phyloP scores from a whole-genome alignment of 208 protist genomes.

The Wallacemonas collosoma region DNA sequence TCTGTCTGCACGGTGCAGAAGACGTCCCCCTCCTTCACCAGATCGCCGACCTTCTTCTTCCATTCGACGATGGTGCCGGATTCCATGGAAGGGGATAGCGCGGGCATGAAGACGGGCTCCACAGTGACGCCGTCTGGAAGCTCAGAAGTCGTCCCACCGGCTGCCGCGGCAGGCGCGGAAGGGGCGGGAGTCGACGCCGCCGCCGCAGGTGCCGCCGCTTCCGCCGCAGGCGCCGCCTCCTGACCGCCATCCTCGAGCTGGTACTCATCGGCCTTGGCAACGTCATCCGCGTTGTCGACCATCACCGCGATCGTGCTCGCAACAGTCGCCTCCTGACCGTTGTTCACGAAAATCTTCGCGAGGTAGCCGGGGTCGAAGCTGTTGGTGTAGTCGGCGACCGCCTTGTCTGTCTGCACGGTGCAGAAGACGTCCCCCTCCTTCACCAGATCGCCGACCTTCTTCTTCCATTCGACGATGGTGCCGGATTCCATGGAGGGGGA shows the following conservation, averaged over 20 bases:
- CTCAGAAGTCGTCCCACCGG: conserved; percentile 12
- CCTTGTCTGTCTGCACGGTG: conserved; percentile 98
- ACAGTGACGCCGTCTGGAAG: conserved; percentile 52
- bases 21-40: conserved; percentile 93
- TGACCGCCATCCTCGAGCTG: conserved; percentile 40
- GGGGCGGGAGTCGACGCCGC: conserved; percentile 21
- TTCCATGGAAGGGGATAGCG: conserved; percentile 90
- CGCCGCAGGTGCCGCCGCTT: conserved; percentile 33
- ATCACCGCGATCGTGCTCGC: conserved; percentile 89
- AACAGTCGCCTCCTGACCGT: conserved; percentile 75
- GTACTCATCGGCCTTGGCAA: conserved; percentile 68
- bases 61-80: conserved; percentile 84
- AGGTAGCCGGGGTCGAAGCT: conserved; percentile 94
- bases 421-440: conserved; percentile 93
- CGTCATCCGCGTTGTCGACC: conserved; percentile 77
- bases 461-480: conserved; percentile 89
- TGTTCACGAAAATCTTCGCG: conserved; percentile 93
- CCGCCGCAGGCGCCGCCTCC: conserved; percentile 24
- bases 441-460: conserved; percentile 93
- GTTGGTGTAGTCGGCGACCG: conserved; percentile 96
- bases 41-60: conserved; percentile 93
- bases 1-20: conserved; percentile 96
- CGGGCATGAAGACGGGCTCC: conserved; percentile 86
- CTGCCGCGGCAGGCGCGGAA: conserved; percentile 18
- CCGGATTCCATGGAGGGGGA: conserved; percentile 90